A percentile compares a stretch with the other conserved stretches of the same genome.
These are phyloP conservation scores for Penicillium sp. DNA, from an alignment of 2,329 filamentous ascomycete species.

Conservation along the genomic window DNA sequence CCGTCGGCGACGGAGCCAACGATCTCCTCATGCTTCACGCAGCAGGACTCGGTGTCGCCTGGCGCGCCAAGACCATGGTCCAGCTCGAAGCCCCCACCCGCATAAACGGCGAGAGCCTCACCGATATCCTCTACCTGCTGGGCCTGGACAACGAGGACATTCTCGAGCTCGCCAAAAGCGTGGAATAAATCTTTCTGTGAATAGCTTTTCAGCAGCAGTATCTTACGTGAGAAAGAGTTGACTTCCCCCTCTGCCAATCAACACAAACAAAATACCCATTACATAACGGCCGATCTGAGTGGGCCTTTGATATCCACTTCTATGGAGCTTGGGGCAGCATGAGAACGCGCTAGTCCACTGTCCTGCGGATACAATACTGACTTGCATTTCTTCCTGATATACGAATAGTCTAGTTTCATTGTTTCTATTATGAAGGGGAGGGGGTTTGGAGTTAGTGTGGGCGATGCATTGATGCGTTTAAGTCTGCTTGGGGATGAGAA, in stretches of 20 bases:
- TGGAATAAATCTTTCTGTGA: conserved; percentile 18
- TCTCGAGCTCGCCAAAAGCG: conserved; percentile 46
- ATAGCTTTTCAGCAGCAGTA: no score
- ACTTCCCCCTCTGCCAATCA: neutral
- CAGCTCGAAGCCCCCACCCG: conserved; percentile 66
- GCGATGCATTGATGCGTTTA: neutral
- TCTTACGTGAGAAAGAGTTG: neutral
- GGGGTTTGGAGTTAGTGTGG: neutral
- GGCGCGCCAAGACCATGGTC: conserved; percentile 69
- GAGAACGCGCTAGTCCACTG: neutral
- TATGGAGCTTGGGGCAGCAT: neutral
- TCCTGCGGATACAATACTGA: neutral
- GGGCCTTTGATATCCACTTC: conserved; percentile 15
- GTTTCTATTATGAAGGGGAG: neutral
- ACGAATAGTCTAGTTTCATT: conserved; percentile 5
- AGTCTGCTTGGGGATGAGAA: neutral
- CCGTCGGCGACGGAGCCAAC: conserved; percentile 69
- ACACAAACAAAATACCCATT: conserved; percentile 18
- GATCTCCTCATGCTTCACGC: conserved; percentile 69
- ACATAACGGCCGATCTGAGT: conserved; percentile 7
- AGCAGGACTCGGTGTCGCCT: conserved; percentile 67
- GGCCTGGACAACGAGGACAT: conserved; percentile 60
- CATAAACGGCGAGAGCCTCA: conserved; percentile 63
- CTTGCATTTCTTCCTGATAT: conserved; percentile 12
- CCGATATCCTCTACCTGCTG: conserved; percentile 65